A percentile compares a stretch with the other conserved stretches of the same genome.
phyloP scores from a whole-genome alignment of 768 basidiomycete species.

The Auriculariales sp. region DNA sequence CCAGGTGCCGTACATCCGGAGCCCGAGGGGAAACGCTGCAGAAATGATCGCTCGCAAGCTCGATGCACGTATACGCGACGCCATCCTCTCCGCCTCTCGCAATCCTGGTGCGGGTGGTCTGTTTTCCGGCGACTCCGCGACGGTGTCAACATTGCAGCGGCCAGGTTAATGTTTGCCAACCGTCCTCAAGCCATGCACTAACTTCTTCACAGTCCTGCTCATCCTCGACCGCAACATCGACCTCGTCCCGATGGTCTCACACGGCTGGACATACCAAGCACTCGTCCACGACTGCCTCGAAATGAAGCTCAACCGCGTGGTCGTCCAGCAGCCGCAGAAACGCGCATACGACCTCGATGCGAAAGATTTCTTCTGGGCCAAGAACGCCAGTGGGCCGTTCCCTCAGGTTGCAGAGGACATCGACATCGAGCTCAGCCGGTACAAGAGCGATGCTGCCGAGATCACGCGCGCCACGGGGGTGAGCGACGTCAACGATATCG shows the following conservation, averaged over 20 bases:
- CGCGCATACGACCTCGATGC: slow-evolving; percentile 89
- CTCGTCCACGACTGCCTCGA: slow-evolving; percentile 95
- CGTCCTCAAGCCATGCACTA: slow-evolving; percentile 3
- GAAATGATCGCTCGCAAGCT: slow-evolving; percentile 99
- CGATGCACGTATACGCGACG: slow-evolving; percentile 82
- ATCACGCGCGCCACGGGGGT: slow-evolving; percentile 93
- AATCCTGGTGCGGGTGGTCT: slow-evolving; percentile 34
- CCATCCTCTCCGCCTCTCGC: slow-evolving; percentile 55
- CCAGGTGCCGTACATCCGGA: slow-evolving; percentile 86
- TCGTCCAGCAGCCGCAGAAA: slow-evolving; percentile 57
- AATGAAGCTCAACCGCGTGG: slow-evolving; percentile 91
- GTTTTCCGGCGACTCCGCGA: slow-evolving; percentile 69
- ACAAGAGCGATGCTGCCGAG: slow-evolving; percentile 92
- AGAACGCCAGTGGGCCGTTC: slow-evolving; percentile 91
- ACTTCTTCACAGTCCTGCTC: slow-evolving; percentile 56
- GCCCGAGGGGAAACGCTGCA: slow-evolving; percentile 90
- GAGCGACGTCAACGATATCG: slow-evolving; percentile 87
- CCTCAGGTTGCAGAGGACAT: slow-evolving; percentile 98
- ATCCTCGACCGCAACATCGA: slow-evolving; percentile 93
- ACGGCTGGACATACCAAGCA: slow-evolving; percentile 99
- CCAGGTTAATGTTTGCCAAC: slow-evolving; percentile 43
- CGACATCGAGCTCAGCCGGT: slow-evolving; percentile 78
- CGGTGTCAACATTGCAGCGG: slow-evolving; percentile 72
- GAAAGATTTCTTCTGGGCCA: slow-evolving; percentile 98
- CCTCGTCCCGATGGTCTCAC: slow-evolving; percentile 81